Evolutionary conservation across 805 yeast species (phyloP).

Genomic region (Barnettozyma wickerhamii): DNA sequence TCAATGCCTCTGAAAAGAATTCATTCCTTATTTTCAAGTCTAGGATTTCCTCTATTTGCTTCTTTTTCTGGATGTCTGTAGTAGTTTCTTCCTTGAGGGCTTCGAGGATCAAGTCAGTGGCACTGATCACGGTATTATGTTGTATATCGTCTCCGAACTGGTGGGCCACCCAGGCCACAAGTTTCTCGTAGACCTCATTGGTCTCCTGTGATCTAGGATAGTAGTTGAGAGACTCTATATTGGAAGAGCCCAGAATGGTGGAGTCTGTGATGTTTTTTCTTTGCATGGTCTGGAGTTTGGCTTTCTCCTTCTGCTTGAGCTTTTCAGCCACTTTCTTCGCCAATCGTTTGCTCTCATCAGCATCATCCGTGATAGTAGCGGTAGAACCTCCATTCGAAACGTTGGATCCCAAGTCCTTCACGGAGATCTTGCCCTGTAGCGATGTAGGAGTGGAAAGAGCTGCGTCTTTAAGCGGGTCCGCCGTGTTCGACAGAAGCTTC

Average conservation of each 20-base stretch:
- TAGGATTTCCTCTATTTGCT: slow-evolving; percentile 45
- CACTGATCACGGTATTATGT: slow-evolving; percentile 65
- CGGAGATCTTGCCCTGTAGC: slow-evolving; percentile 61
- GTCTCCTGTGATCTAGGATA: slow-evolving; percentile 57
- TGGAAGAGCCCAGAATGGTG: slow-evolving; percentile 31
- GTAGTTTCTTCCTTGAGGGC: slow-evolving; percentile 43
- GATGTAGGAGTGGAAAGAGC: slow-evolving; percentile 66
- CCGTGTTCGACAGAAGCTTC: slow-evolving; percentile 40
- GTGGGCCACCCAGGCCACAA: slow-evolving; percentile 56
- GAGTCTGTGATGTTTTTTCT: slow-evolving; percentile 9
- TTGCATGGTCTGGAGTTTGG: slow-evolving; percentile 12
- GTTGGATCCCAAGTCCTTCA: slow-evolving; percentile 64
- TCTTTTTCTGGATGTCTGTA: slow-evolving; percentile 42
- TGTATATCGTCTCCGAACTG: slow-evolving; percentile 68
- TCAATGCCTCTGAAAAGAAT: slow-evolving; percentile 25
- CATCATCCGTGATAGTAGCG: slow-evolving; percentile 11
- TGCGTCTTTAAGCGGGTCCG: slow-evolving; percentile 38
- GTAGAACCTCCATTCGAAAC: slow-evolving; percentile 2
- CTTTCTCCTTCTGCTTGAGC: slow-evolving; percentile 16
- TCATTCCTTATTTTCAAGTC: slow-evolving; percentile 27
- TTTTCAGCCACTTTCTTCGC: slow-evolving; percentile 19
- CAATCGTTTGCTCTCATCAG: slow-evolving; percentile 18
- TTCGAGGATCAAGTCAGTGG: slow-evolving; percentile 62
- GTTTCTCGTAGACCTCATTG: slow-evolving; percentile 44
- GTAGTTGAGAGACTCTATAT: slow-evolving; percentile 51